These are phyloP conservation scores for Cyclocybe cylindracea DNA, from an alignment of 768 basidiomycete genomes.

Conservation along the genomic window DNA sequence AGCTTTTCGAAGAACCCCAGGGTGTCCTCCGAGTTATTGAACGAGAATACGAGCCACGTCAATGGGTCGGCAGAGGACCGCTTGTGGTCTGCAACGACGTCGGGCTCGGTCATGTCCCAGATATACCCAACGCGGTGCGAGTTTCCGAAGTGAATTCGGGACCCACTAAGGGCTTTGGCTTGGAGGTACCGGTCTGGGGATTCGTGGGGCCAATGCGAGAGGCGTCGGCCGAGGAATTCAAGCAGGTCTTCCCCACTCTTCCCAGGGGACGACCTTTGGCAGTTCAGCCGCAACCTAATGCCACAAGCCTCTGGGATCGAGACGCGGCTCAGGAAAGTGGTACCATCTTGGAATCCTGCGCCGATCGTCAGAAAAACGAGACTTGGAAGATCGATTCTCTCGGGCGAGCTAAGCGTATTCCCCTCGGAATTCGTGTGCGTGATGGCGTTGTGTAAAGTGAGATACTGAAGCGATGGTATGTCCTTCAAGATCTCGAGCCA, in stretches of 20 bases:
- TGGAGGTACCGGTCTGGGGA: conserved; percentile 18
- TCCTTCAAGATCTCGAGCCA: conserved; percentile 22
- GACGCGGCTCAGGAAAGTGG: conserved; percentile 15
- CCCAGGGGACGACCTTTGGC: conserved; percentile 1
- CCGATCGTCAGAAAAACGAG: conserved; percentile 21
- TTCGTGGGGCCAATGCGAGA: conserved; percentile 17
- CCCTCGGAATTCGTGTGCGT: conserved; percentile 6
- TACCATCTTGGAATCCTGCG: conserved; percentile 17
- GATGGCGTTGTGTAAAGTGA: conserved; percentile 23
- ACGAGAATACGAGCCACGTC: conserved; percentile 19
- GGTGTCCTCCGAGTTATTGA: conserved; percentile 12
- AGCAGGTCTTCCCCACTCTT: conserved; percentile 9
- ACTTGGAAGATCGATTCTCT: conserved; percentile 11
- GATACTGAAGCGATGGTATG: conserved; percentile 20
- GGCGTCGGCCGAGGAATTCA: conserved; percentile 16
- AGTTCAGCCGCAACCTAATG: conserved; percentile 17
- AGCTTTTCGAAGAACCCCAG: conserved; percentile 17
- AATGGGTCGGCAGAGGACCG: conserved; percentile 15
- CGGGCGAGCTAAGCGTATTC: background rate
- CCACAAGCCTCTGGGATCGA: conserved; percentile 18
- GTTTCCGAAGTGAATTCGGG: conserved; percentile 26
- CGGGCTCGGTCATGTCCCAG: conserved; percentile 23
- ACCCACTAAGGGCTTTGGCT: conserved; percentile 21
- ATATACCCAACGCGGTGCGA: conserved; percentile 20
- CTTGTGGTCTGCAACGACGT: conserved; percentile 17